Evolutionary conservation across 805 yeast genomes (phyloP).

Genomic region (Tetrapisispora namnaoensis): DNA sequence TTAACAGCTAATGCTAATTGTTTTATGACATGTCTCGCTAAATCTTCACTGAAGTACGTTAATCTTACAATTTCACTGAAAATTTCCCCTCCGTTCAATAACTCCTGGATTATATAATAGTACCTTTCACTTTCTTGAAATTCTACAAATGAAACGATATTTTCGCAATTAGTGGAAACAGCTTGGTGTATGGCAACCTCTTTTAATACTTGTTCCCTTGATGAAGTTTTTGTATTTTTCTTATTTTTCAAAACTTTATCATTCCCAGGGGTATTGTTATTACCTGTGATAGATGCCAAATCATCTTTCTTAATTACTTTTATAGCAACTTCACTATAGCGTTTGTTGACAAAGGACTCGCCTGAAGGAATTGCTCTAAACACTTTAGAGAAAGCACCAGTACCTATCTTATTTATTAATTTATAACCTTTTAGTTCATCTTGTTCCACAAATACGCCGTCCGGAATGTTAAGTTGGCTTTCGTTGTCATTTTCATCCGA

Average conservation of each 20-base stretch:
- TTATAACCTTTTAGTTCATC: constrained; percentile 29
- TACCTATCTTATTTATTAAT: constrained; percentile 49
- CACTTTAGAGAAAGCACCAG: constrained; percentile 76
- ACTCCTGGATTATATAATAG: constrained; percentile 64
- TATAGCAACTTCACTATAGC: constrained; percentile 35
- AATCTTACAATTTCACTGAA: constrained; percentile 58
- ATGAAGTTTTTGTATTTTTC: constrained; percentile 15
- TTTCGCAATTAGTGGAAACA: constrained; percentile 40
- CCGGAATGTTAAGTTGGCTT: constrained; percentile 2
- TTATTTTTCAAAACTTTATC: not conserved
- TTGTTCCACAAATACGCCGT: constrained; percentile 27
- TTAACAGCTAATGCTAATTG: constrained; percentile 58
- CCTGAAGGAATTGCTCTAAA: constrained; percentile 42
- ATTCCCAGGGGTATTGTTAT: constrained; percentile 7
- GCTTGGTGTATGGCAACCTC: constrained; percentile 67
- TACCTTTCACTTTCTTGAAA: constrained; percentile 52
- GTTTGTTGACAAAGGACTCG: constrained; percentile 7
- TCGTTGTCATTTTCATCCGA: not conserved
- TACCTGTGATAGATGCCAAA: constrained; percentile 41
- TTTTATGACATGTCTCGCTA: constrained; percentile 50
- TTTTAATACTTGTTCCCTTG: constrained; percentile 54
- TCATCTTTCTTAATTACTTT: constrained; percentile 60
- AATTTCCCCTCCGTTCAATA: constrained; percentile 69
- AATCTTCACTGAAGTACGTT: constrained; percentile 56
- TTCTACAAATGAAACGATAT: constrained; percentile 55